Percentiles rank a stretch among this genome's conserved stretches.
These are phyloP conservation scores for Lentinula boryana DNA, from an alignment of 768 basidiomycete genomes.

Conservation along the genomic window DNA sequence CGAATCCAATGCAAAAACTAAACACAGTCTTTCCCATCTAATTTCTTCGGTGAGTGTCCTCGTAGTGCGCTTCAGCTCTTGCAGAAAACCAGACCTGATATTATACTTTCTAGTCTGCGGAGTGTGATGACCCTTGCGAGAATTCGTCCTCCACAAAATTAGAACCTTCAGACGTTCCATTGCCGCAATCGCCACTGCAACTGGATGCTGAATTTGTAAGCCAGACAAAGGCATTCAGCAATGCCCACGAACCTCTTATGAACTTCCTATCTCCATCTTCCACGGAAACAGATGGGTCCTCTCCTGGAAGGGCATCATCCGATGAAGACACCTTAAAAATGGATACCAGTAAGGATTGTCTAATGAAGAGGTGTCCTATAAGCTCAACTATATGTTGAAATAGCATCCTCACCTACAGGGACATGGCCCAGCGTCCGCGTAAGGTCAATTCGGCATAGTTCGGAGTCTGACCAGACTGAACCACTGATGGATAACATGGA, in stretches of 20 bases:
- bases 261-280: background rate
- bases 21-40: background rate
- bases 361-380: too few relatives aligned
- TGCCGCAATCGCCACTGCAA: background rate
- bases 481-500: background rate
- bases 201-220: background rate
- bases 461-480: background rate
- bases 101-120: background rate
- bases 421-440: conserved; percentile 1
- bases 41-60: background rate
- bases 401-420: background rate
- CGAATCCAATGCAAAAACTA: background rate
- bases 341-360: background rate
- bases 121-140: background rate
- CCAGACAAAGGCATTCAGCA: background rate
- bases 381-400: background rate
- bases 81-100: background rate
- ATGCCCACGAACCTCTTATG: background rate
- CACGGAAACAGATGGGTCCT: background rate
- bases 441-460: background rate
- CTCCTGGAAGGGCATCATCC: background rate
- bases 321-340: background rate
- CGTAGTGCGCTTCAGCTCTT: background rate
- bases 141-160: background rate
- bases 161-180: background rate